Evolutionary conservation across 768 basidiomycete species (phyloP).

Genomic region (Tylopilus intermedius): DNA sequence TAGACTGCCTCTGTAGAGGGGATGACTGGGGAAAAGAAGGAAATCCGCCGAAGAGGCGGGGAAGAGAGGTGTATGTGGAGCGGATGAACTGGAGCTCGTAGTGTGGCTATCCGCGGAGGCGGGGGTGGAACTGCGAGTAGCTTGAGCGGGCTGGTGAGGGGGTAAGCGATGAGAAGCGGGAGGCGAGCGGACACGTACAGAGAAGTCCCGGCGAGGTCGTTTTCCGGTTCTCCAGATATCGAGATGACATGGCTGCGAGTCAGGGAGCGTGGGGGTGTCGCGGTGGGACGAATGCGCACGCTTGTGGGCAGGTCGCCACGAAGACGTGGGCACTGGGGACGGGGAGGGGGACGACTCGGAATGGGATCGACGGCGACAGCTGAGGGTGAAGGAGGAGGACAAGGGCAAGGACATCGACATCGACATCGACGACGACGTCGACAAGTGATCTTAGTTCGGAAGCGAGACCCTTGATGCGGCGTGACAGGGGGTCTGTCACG

Average conservation of each 20-base stretch:
- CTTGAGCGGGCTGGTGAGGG: conserved; percentile 13
- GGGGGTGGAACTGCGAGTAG: conserved; percentile 29
- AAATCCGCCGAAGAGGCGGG: conserved; percentile 50
- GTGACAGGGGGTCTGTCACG: conserved; percentile 19
- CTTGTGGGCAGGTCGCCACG: conserved; percentile 45
- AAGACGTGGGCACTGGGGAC: conserved; percentile 32
- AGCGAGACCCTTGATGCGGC: conserved; percentile 3
- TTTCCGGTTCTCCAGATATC: conserved; percentile 54
- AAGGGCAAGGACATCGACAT: conserved; percentile 18
- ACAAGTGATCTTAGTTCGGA: conserved; percentile 16
- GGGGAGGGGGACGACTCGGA: conserved; percentile 39
- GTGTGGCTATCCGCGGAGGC: conserved; percentile 28
- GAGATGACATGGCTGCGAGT: conserved; percentile 47
- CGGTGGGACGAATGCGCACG: conserved; percentile 42
- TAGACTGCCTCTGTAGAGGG: conserved; percentile 5
- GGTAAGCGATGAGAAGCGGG: background rate
- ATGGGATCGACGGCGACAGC: conserved; percentile 50
- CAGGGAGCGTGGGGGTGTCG: conserved; percentile 31
- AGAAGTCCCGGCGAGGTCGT: conserved; percentile 43
- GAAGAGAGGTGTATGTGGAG: conserved; percentile 35
- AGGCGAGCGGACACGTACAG: conserved; percentile 33
- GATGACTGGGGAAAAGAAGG: conserved; percentile 34
- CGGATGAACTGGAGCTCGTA: conserved; percentile 21
- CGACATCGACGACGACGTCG: background rate
- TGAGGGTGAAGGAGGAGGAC: conserved; percentile 33